Evolutionary conservation across 352 stramenopile genomes (phyloP), one percentile per base, ranked within the genome.

Genomic region (Globisporangium emineosum): DNA sequence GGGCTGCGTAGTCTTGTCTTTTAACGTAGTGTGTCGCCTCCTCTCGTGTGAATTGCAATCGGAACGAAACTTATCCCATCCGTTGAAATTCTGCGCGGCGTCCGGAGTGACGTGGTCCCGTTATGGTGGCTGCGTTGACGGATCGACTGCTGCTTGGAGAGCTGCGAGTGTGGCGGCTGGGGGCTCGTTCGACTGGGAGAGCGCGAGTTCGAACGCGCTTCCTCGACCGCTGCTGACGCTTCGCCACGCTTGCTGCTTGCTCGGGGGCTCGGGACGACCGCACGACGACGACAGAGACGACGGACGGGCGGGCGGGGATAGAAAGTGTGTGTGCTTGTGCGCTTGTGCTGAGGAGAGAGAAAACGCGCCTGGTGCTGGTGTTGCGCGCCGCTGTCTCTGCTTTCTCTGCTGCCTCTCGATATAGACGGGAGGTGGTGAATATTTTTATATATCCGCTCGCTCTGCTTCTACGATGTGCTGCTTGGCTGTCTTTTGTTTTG

Each of bases 31-130:
- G 35, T 57, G 40, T 66, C 47, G 64, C 64, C 57, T 69, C 64
- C 61, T 64, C 57, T 70, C 64, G 45, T 71, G 35, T 71, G 47
- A 69, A 64, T 71, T 66, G 66, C 56, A 61, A 50, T n/a, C 53
- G 54, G 49, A 43, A 58, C 49, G 62, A 72, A 56, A 66, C 68
- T 77, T 79, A 79, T 79, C 72, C 72, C 72, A 79, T 79, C 69
- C 72, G 72, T 72, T 69, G 64, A 61, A 27, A 23, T 66, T 54
- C 60, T 65, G 62, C 53, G 61, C 55, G 37, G 47, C 55, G 62
- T 63, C 55, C 55, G 55, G 62, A 52, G 62, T 68, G 62, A 59
- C 62, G 43, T 68, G 49, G 62, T 68, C 62, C 62, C 55, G 62
- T 68, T 68, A 68, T 68, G 62, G 62, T 67, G 62, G 49, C 47